A percentile compares a stretch with the other conserved stretches of the same genome.
These are phyloP conservation scores for Paspalum vaginatum DNA, from an alignment of 176 grass and related monocot genomes.

Conservation along the genomic window DNA sequence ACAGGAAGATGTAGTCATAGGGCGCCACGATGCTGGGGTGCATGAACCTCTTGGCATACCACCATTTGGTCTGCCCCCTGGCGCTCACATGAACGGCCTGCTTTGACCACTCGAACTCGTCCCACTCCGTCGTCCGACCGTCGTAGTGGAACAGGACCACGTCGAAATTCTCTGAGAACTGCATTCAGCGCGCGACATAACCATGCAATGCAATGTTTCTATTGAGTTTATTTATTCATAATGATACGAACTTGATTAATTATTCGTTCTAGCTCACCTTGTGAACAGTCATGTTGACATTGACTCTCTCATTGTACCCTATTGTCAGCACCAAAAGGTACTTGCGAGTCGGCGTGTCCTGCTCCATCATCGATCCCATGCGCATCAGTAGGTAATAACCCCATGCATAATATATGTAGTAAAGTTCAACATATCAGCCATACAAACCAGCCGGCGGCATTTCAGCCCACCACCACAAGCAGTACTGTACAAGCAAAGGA, in stretches of 20 bases:
- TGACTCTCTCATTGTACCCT: conserved; percentile 26
- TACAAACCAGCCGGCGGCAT: background rate
- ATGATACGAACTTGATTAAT: background rate
- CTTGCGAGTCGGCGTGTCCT: conserved; percentile 19
- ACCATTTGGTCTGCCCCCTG: conserved; percentile 45
- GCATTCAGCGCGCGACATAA: no score
- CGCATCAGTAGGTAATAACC: background rate
- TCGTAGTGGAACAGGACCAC: conserved; percentile 49
- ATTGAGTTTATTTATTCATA: background rate
- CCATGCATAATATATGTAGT: no score
- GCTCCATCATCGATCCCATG: background rate
- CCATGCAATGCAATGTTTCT: background rate
- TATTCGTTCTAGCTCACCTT: background rate
- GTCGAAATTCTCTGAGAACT: conserved; percentile 12
- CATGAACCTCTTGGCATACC: conserved; percentile 54
- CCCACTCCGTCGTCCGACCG: conserved; percentile 33
- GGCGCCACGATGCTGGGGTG: conserved; percentile 36
- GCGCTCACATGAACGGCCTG: conserved; percentile 42
- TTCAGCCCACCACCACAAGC: no score
- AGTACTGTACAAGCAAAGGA: background rate
- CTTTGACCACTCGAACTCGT: conserved; percentile 44
- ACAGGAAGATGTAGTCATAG: background rate
- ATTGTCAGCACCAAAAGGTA: conserved; percentile 13
- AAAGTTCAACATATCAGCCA: background rate
- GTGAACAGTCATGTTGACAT: conserved; percentile 30